phyloP scores from a whole-genome alignment of 352 stramenopile genomes.

The Phytophthora pisi region DNA sequence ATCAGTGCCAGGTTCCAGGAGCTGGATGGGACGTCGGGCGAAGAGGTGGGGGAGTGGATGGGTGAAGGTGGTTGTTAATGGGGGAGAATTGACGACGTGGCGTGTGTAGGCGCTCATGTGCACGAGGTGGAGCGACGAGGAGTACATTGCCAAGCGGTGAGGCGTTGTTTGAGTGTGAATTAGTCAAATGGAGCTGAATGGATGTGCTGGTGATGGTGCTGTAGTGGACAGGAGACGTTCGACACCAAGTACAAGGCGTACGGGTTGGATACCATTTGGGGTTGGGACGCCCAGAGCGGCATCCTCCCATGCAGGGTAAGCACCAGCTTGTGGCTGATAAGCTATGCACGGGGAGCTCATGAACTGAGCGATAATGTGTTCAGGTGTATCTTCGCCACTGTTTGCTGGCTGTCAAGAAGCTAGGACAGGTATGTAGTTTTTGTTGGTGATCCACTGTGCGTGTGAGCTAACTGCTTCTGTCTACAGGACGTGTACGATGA shows the following conservation, averaged over 20 bases:
- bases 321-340: background rate
- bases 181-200: background rate
- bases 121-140: conserved; percentile 85
- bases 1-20: conserved; percentile 77
- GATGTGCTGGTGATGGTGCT: background rate
- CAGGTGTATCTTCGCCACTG: conserved; percentile 94
- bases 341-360: background rate
- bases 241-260: conserved; percentile 85
- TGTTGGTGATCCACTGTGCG: background rate
- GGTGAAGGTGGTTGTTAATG: background rate
- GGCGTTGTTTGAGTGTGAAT: background rate
- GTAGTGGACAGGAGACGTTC: conserved; percentile 83
- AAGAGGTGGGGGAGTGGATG: conserved; percentile 23
- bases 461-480: background rate
- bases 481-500: conserved; percentile 65
- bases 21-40: conserved; percentile 45
- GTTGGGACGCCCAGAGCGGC: conserved; percentile 79
- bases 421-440: conserved; percentile 47
- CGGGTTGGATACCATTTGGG: conserved; percentile 92
- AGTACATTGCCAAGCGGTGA: conserved; percentile 72
- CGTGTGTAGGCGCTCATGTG: conserved; percentile 78
- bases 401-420: conserved; percentile 86
- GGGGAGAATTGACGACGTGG: background rate
- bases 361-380: background rate
- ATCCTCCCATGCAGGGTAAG: conserved; percentile 86